Percentiles rank a stretch among this genome's conserved stretches.
phyloP scores from a whole-genome alignment of 1,139 yeast genomes.

The Candida sojae region DNA sequence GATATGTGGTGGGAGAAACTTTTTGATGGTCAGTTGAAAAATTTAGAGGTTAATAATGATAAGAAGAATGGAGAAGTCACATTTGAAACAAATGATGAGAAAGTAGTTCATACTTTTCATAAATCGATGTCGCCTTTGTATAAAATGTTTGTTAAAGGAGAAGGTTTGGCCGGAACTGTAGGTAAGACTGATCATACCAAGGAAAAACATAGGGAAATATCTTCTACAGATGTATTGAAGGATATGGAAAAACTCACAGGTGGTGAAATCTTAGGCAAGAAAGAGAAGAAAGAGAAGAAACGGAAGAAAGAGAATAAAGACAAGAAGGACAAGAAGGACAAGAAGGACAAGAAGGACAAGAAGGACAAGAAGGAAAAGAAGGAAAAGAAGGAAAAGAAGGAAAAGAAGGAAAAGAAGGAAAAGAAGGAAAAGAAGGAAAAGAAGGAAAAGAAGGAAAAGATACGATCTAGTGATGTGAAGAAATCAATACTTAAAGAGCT shows the following conservation, averaged over 20 bases:
- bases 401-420: conserved; percentile 10
- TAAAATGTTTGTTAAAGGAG: conserved; percentile 81
- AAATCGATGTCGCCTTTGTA: conserved; percentile 63
- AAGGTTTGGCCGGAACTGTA: conserved; percentile 78
- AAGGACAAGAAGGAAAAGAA: conserved; percentile 17
- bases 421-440: conserved; percentile 13
- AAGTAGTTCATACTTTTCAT: conserved; percentile 33
- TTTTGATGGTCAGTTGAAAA: conserved; percentile 89
- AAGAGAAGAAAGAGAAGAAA: conserved; percentile 18
- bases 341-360: conserved; percentile 18
- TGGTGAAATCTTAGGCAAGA: conserved; percentile 19
- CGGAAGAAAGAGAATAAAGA: conserved; percentile 21
- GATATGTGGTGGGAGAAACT: conserved; percentile 98
- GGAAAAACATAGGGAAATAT: conserved; percentile 17
- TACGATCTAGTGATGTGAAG: conserved; percentile 14
- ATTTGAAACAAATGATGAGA: conserved; percentile 46
- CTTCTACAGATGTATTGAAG: conserved; percentile 14
- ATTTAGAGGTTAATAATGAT: conserved; percentile 57
- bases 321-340: conserved; percentile 17
- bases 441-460: conserved; percentile 17
- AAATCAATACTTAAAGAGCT: conserved; percentile 15
- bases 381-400: conserved; percentile 16
- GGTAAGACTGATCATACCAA: conserved; percentile 33
- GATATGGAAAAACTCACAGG: conserved; percentile 15
- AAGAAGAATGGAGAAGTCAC: conserved; percentile 22